A percentile compares a stretch with the other conserved stretches of the same genome.
Evolutionary conservation across 176 grass and related monocot genomes (phyloP).

Genomic region (Oryza rufipogon): DNA sequence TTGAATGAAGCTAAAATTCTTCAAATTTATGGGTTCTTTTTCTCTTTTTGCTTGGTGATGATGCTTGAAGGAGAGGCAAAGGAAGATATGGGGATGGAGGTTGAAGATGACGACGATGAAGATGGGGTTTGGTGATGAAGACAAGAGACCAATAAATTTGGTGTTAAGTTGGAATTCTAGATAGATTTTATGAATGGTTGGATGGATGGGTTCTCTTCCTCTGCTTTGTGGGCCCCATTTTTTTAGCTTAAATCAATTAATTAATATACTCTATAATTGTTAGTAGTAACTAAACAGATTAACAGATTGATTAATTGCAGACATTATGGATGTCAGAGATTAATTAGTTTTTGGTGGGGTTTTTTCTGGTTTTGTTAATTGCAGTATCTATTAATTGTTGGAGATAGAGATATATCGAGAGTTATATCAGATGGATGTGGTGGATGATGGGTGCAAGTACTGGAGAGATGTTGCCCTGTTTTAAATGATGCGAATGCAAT

Average conservation of each 20-base stretch:
- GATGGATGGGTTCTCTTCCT: neutral
- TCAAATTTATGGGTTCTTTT: neutral
- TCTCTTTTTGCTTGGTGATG: neutral
- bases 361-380: no score
- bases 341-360: neutral
- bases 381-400: neutral
- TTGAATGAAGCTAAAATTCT: neutral
- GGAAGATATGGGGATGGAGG: neutral
- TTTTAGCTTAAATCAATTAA: neutral
- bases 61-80: slow-evolving; percentile 17
- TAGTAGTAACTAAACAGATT: neutral
- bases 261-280: neutral
- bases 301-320: neutral
- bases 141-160: slow-evolving; percentile 28
- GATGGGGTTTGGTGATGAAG: neutral
- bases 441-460: neutral
- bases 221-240: neutral
- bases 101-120: neutral
- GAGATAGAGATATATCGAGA: neutral
- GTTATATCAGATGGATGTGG: neutral
- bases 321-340: neutral
- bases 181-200: neutral
- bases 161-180: neutral
- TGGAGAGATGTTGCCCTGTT: neutral
- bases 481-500: neutral